A percentile compares a stretch with the other conserved stretches of the same genome.
phyloP scores from a whole-genome alignment of 2,329 filamentous ascomycete genomes.

The Metarhizium anisopliae region DNA sequence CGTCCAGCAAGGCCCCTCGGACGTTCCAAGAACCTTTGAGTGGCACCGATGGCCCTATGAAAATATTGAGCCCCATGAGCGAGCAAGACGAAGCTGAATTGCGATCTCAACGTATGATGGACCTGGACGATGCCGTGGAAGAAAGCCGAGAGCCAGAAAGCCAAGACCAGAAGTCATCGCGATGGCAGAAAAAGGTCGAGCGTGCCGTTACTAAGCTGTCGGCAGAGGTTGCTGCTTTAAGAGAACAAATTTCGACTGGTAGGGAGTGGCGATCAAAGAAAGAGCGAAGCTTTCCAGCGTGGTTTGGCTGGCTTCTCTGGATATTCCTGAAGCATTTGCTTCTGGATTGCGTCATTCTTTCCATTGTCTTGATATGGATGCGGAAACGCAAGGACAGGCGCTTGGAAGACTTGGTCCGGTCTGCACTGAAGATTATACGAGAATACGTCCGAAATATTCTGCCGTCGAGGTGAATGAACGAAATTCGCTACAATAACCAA shows the following conservation, averaged over 20 bases:
- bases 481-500: neutral
- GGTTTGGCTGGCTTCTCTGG: conserved; percentile 65
- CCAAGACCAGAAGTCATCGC: conserved; percentile 33
- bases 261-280: conserved; percentile 61
- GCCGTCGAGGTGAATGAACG: conserved; percentile 40
- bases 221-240: conserved; percentile 81
- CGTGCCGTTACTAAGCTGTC: conserved; percentile 80
- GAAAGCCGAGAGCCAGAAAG: conserved; percentile 23
- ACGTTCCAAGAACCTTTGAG: conserved; percentile 38
- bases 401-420: conserved; percentile 64
- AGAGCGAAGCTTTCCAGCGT: conserved; percentile 56
- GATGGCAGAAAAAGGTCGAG: conserved; percentile 79
- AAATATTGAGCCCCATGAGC: conserved; percentile 76
- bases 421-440: conserved; percentile 45
- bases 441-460: conserved; percentile 52
- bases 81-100: conserved; percentile 64
- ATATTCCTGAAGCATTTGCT: conserved; percentile 62
- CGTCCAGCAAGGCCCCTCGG: conserved; percentile 21
- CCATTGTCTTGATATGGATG: conserved; percentile 62
- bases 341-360: conserved; percentile 59
- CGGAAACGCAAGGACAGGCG: conserved; percentile 60
- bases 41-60: conserved; percentile 49
- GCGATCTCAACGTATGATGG: conserved; percentile 39
- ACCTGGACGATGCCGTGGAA: conserved; percentile 35
- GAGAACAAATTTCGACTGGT: conserved; percentile 79